Evolutionary conservation across 192 early-diverging fungal genomes (phyloP), one percentile per base, ranked within the genome.

Genomic region (Gryganskiella cystojenkinii): DNA sequence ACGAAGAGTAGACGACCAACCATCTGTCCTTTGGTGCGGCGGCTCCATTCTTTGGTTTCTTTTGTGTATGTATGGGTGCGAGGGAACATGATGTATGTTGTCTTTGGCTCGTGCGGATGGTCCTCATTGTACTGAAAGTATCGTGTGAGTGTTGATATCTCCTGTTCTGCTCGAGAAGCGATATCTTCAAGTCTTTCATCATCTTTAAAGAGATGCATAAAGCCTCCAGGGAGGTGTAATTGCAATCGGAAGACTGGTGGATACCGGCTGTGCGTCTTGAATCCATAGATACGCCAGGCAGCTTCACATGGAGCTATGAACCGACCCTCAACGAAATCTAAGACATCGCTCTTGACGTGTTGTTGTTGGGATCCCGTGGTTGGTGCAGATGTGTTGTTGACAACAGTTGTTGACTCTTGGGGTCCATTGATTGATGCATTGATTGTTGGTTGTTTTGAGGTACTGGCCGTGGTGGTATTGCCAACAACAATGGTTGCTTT

Each of bases 251-350:
- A 27, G 30, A 70, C 42, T 14, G 27, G 2, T 8, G 64, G 63
- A 20, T 44, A 46, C 15, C 61, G 43, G 14, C 61, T 25, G 45
- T 81, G 71, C 51, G 74, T 42, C 4, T 40, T n/a, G 47, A 73
- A 81, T 24, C 30, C 30, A 55, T 73, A 67, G 37, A 81, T 64
- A 40, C 61, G 20, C 79, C 66, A 81, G 20, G 27, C 53, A 22
- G 56, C 60, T 61, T 82, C 74, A 53, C 34, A 53, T 20, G 74
- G 59, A 37, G 72, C 67, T 3, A 78, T 56, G 40, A 68, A 82
- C 15, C 79, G 34, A 42, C 58, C 60, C 57, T 72, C 49, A 17
- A 69, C 30, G 14, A 42, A 71, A 0, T 46, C 11, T 3, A 24
- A 24, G 24, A 64, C 64, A 28, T 80, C 49, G 17, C 61, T 45